Evolutionary conservation across 2,329 filamentous ascomycete genomes (phyloP).

Genomic region (Colletotrichum echinochloae): DNA sequence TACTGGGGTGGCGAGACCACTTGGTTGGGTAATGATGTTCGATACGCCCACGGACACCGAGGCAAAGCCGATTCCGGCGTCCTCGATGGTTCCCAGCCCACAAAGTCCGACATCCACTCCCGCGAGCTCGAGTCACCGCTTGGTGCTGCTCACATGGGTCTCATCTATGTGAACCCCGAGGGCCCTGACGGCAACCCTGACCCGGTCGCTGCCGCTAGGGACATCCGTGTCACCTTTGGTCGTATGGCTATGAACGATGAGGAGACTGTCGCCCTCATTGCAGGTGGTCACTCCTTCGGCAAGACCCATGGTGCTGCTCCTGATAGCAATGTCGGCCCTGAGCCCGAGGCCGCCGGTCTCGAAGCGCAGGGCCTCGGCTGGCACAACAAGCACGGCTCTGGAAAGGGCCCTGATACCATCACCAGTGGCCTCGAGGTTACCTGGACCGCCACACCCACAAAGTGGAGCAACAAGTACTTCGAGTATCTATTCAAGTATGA

Average conservation of each 20-base stretch:
- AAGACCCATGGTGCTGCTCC: slow-evolving; percentile 83
- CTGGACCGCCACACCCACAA: slow-evolving; percentile 80
- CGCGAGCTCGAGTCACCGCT: slow-evolving; percentile 76
- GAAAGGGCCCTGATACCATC: slow-evolving; percentile 78
- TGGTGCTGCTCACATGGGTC: slow-evolving; percentile 78
- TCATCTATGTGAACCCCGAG: slow-evolving; percentile 87
- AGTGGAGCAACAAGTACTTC: slow-evolving; percentile 81
- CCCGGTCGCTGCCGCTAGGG: slow-evolving; percentile 74
- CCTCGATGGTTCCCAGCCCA: slow-evolving; percentile 48
- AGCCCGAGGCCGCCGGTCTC: slow-evolving; percentile 74
- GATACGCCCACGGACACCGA: slow-evolving; percentile 62
- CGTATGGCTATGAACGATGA: slow-evolving; percentile 88
- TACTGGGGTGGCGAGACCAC: slow-evolving; percentile 83
- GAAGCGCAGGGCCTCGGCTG: slow-evolving; percentile 80
- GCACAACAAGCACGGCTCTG: slow-evolving; percentile 71
- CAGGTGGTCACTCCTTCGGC: slow-evolving; percentile 82
- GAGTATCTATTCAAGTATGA: slow-evolving; percentile 83
- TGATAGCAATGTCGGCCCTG: slow-evolving; percentile 70
- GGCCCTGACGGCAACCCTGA: slow-evolving; percentile 80
- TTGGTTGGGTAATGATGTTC: slow-evolving; percentile 81
- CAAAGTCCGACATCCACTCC: slow-evolving; percentile 63
- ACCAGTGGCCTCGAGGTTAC: slow-evolving; percentile 83
- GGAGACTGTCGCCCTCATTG: slow-evolving; percentile 84
- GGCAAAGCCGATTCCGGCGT: slow-evolving; percentile 54
- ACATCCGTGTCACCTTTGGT: slow-evolving; percentile 80